A percentile compares a stretch with the other conserved stretches of the same genome.
phyloP scores from a whole-genome alignment of 306 rosid species.

The Senna siamea region DNA sequence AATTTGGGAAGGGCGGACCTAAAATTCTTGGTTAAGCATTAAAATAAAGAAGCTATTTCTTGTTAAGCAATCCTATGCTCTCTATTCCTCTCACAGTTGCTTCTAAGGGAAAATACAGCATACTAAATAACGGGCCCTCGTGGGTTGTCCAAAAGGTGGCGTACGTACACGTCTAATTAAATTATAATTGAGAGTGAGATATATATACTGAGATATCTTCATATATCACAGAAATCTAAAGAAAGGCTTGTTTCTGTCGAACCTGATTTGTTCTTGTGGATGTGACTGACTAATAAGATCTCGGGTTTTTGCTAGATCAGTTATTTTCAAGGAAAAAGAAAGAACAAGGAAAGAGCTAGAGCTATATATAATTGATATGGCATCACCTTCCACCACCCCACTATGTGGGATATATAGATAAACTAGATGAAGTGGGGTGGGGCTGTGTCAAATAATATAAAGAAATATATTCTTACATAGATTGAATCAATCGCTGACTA shows the following conservation, averaged over 20 bases:
- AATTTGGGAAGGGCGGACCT: not conserved
- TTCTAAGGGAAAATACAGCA: conserved; percentile 5
- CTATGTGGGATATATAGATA: conserved; percentile 8
- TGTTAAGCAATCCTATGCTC: not conserved
- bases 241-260: conserved; percentile 5
- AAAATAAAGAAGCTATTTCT: not conserved
- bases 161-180: conserved; percentile 14
- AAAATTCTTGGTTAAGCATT: not conserved
- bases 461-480: not conserved
- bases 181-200: conserved; percentile 10
- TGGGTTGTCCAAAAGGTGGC: conserved; percentile 7
- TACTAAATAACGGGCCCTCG: not conserved
- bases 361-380: not conserved
- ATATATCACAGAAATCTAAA: not conserved
- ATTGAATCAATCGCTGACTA: not conserved
- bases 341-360: not conserved
- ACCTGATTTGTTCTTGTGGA: not conserved
- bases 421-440: conserved; percentile 5
- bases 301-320: not conserved
- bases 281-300: not conserved
- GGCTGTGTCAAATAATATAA: not conserved
- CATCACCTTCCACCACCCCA: not conserved
- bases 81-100: not conserved
- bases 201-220: not conserved
- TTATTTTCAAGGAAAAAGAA: not conserved